Evolutionary conservation across 192 early-diverging fungal genomes (phyloP), one percentile per base, ranked within the genome.

Genomic region (Rhizophagus clarus): DNA sequence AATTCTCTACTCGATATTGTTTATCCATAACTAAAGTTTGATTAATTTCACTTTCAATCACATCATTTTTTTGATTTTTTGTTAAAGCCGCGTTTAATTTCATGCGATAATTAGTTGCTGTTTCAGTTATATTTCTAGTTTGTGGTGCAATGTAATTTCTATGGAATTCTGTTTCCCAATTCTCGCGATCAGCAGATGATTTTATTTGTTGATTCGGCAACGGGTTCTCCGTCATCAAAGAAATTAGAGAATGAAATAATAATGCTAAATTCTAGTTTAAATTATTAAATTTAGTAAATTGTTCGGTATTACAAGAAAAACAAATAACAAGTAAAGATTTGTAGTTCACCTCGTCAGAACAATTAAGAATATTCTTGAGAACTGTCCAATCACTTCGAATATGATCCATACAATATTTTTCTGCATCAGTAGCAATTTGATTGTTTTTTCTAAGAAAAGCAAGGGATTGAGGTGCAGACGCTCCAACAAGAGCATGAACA

Each of bases 401-500:
- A 37, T 79, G 77, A 4, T 70, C 56, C 66, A 72, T 72, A 14
- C 77, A 79, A 40, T 73, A 74, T 9, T 34, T 24, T 15, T n/a
- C 24, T 5, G 64, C 28, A 40, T 61, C 47, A 1, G 47, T 34
- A 37, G n/a, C 26, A 5, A 14, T 49, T 29, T 74, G 12, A 22
- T 60, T 32, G 22, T 74, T 47, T 17, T 28, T 34, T 17, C 31
- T 2, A 29, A 74, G 24, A 5, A 74, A 74, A 26, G 28, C 37
- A 63, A 63, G 24, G 6, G 47, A 3, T 34, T 60, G 15, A n/a
- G 24, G 71, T 37, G 72, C 68, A 28, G 73, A 80, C 2, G 56
- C 20, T 32, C 49, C 71, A 47, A 80, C 61, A 17, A 80, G n/a
- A 20, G 72, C 72, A 47, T 80, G 79, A 51, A 80, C 79, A 32